Evolutionary conservation across 2,329 filamentous ascomycete species (phyloP).

Genomic region (Neopestalotiopsis sp.): DNA sequence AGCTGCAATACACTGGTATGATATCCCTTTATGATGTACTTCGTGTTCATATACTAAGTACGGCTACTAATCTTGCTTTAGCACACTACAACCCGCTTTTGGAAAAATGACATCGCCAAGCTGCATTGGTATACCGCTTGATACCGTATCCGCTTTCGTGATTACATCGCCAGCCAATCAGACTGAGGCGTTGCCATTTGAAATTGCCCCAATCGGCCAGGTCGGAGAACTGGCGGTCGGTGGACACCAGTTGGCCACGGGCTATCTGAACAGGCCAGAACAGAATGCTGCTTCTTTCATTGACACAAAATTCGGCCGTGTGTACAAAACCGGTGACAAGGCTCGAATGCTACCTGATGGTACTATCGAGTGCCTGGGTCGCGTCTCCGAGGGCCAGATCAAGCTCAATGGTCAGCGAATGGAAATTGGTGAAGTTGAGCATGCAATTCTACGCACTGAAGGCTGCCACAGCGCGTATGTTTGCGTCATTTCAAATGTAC

Average conservation of each 20-base stretch:
- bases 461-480: conserved; percentile 72
- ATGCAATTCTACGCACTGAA: conserved; percentile 65
- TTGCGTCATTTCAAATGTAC: conserved; percentile 67
- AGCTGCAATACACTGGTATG: conserved; percentile 82
- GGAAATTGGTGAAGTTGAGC: conserved; percentile 80
- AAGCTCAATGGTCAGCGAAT: conserved; percentile 86
- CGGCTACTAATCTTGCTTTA: conserved; percentile 27
- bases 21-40: neutral
- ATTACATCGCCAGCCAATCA: conserved; percentile 52
- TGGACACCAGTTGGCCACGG: conserved; percentile 78
- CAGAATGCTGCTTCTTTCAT: conserved; percentile 78
- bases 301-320: conserved; percentile 66
- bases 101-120: conserved; percentile 59
- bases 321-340: conserved; percentile 88
- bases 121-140: conserved; percentile 79
- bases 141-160: conserved; percentile 81
- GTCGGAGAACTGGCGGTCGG: conserved; percentile 83
- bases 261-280: conserved; percentile 81
- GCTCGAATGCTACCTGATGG: conserved; percentile 72
- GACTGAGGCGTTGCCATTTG: conserved; percentile 39
- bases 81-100: conserved; percentile 75
- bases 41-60: neutral
- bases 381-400: conserved; percentile 80
- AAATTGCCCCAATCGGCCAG: conserved; percentile 68
- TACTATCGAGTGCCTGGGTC: conserved; percentile 81